A percentile compares a stretch with the other conserved stretches of the same genome.
These are phyloP conservation scores for Aspergillus hancockii DNA, from an alignment of 495 filamentous ascomycete genomes.

Conservation along the genomic window DNA sequence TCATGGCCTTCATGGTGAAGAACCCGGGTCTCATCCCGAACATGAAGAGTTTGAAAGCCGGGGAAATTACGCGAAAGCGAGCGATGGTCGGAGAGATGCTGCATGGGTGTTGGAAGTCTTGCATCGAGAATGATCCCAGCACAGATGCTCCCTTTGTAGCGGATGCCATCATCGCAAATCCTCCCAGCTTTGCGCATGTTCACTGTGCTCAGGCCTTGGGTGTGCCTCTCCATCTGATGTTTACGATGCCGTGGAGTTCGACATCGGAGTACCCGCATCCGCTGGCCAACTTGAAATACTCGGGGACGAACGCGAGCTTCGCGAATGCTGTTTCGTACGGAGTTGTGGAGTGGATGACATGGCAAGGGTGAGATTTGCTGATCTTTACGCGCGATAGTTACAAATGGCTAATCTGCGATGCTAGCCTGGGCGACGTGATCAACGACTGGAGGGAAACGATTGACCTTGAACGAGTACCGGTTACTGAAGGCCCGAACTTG, in stretches of 20 bases:
- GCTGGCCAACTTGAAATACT: constrained; percentile 53
- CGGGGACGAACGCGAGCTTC: constrained; percentile 41
- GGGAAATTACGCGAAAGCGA: constrained; percentile 47
- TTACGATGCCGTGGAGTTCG: constrained; percentile 63
- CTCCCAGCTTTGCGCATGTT: constrained; percentile 65
- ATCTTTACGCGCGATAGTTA: not conserved
- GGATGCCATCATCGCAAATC: constrained; percentile 68
- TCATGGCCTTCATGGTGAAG: constrained; percentile 64
- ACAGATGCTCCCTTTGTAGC: constrained; percentile 64
- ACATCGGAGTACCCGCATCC: constrained; percentile 60
- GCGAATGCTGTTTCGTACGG: constrained; percentile 62
- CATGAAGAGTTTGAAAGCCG: constrained; percentile 43
- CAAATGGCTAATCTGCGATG: constrained; percentile 1
- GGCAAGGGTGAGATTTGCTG: constrained; percentile 55
- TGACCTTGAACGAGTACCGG: constrained; percentile 51
- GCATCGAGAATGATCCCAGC: constrained; percentile 51
- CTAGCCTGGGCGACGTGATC: constrained; percentile 59
- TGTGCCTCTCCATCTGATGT: constrained; percentile 66
- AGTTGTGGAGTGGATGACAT: constrained; percentile 65
- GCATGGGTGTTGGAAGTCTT: constrained; percentile 64
- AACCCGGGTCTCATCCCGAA: constrained; percentile 54
- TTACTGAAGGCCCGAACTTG: constrained; percentile 35
- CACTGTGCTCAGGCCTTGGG: constrained; percentile 63
- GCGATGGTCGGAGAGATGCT: constrained; percentile 61
- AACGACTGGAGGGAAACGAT: constrained; percentile 56